Conservation (phyloP, 2,329 filamentous ascomycete species). For the Cladosporium colombiae region DNA sequence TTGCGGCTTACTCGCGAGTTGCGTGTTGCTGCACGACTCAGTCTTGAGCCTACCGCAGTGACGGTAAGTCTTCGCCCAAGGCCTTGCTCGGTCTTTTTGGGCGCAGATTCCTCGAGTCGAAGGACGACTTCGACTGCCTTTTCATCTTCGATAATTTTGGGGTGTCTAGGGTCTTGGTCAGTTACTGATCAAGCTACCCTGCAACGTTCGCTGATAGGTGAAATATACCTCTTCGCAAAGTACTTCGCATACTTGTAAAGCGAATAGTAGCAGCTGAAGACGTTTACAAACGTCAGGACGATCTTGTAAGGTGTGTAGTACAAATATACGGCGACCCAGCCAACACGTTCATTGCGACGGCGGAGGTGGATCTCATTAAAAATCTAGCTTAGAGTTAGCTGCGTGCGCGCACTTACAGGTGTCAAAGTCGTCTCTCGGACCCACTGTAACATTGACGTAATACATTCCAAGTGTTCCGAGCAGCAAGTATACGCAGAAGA, state of each 20-base stretch:
- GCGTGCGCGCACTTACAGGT: neutral
- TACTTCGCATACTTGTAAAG: conserved; percentile 32
- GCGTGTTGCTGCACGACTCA: neutral
- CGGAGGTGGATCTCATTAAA: conserved; percentile 54
- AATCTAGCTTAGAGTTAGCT: conserved; percentile 28
- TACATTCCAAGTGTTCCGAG: conserved; percentile 45
- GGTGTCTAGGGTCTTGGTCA: conserved; percentile 37
- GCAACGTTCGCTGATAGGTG: conserved; percentile 35
- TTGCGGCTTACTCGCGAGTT: neutral
- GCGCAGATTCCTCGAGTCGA: neutral
- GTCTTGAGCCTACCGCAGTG: neutral
- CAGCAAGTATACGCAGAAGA: conserved; percentile 44
- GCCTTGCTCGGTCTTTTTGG: neutral
- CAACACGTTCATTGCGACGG: conserved; percentile 46
- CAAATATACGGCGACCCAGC: conserved; percentile 39
- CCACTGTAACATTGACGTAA: conserved; percentile 37
- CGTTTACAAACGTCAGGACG: conserved; percentile 47
- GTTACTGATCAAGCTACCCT: neutral
- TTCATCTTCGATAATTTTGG: conserved; percentile 51
- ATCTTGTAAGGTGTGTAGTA: conserved; percentile 52
- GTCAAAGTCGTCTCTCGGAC: neutral
- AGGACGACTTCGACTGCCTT: conserved; percentile 28
- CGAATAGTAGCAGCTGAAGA: conserved; percentile 36
- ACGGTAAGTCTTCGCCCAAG: neutral
- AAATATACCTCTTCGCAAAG: neutral